Conservation (phyloP, 1,284 basidiomycete genomes). For the Sutorius eximius region DNA sequence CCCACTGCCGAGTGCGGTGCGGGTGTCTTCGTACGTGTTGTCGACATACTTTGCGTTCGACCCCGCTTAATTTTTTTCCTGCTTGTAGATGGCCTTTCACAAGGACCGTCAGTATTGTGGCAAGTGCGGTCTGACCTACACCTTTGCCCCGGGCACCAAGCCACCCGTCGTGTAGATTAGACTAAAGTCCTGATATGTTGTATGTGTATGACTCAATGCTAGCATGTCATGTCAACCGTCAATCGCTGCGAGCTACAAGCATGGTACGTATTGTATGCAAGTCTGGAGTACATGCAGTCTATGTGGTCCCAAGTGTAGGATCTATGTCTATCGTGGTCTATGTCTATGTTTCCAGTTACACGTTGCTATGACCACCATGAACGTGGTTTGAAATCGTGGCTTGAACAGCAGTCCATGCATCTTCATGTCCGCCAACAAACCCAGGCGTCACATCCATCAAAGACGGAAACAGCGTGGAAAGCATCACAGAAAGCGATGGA, state of each 20-base stretch:
- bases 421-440: conserved; percentile 19
- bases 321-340: conserved; percentile 4
- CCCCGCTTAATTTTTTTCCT: not conserved
- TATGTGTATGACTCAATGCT: conserved; percentile 14
- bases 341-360: not conserved
- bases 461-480: conserved; percentile 23
- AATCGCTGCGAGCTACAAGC: not conserved
- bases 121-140: conserved; percentile 91
- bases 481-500: conserved; percentile 9
- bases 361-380: not conserved
- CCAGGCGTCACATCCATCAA: conserved; percentile 20
- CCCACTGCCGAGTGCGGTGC: conserved; percentile 90
- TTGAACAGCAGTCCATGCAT: conserved; percentile 22
- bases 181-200: conserved; percentile 7
- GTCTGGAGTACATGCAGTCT: not conserved
- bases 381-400: conserved; percentile 1
- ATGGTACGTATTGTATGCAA: not conserved
- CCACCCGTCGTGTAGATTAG: conserved; percentile 59
- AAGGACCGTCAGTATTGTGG: conserved; percentile 94
- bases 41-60: not conserved
- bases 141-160: conserved; percentile 79
- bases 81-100: conserved; percentile 85
- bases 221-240: not conserved
- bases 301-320: not conserved
- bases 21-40: conserved; percentile 81